phyloP scores from a whole-genome alignment of 148 eudicot species.

The Simmondsia chinensis region DNA sequence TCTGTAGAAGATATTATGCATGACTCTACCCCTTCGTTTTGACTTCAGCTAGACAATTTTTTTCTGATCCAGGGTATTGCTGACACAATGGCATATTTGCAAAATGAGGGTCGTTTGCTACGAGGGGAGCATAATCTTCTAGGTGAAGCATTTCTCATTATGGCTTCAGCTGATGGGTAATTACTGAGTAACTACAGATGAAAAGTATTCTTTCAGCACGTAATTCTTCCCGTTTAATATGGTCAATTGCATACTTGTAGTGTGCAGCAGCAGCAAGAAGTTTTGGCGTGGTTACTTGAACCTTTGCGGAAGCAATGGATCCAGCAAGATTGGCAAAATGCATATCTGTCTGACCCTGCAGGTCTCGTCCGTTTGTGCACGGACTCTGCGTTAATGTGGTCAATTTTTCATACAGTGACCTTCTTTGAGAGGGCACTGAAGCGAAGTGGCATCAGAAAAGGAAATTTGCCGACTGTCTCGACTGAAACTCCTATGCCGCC shows the following conservation, averaged over 20 bases:
- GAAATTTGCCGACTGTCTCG: constrained; percentile 34
- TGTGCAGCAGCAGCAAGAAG: constrained; percentile 95
- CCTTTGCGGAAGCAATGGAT: constrained; percentile 92
- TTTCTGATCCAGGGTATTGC: constrained; percentile 61
- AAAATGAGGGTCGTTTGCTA: constrained; percentile 76
- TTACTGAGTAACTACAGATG: too few species aligned
- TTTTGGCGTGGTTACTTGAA: constrained; percentile 93
- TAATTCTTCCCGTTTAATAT: constrained; percentile 2
- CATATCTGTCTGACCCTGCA: constrained; percentile 73
- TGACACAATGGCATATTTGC: constrained; percentile 75
- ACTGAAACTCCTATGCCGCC: constrained; percentile 26
- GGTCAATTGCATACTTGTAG: constrained; percentile 22
- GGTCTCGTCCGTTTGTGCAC: constrained; percentile 79
- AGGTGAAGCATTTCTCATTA: constrained; percentile 91
- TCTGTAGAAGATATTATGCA: too few species aligned
- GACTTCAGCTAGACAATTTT: too few species aligned
- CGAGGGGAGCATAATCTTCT: constrained; percentile 95
- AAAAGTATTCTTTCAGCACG: constrained; percentile 1
- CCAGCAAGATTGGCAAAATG: constrained; percentile 82
- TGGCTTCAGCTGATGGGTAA: constrained; percentile 97
- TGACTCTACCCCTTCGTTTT: too few species aligned
- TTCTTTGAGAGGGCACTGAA: constrained; percentile 97
- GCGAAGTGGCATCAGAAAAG: constrained; percentile 70
- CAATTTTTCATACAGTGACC: constrained; percentile 87
- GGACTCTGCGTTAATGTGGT: constrained; percentile 86